phyloP scores from a whole-genome alignment of 2,329 filamentous ascomycete genomes.

The Thielaviopsis euricoi region DNA sequence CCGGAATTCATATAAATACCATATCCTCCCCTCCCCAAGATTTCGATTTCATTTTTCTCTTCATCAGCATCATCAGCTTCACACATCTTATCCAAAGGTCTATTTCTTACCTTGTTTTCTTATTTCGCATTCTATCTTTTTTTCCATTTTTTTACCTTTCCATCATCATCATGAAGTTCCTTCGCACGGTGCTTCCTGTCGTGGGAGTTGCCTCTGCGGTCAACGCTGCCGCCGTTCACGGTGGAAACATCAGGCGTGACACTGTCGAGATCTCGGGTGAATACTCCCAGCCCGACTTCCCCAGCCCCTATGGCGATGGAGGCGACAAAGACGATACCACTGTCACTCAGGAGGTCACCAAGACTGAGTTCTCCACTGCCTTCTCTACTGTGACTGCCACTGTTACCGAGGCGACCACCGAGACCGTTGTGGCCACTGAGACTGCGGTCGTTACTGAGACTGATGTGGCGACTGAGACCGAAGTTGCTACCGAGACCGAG shows the following conservation, averaged over 20 bases:
- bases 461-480: not conserved
- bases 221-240: constrained; percentile 8
- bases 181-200: constrained; percentile 11
- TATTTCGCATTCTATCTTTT: constrained; percentile 4
- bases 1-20: not conserved
- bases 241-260: constrained; percentile 7
- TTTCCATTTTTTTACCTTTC: not conserved
- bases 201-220: constrained; percentile 11
- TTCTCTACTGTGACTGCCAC: not conserved
- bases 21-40: not conserved
- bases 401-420: not conserved
- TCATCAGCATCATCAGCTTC: constrained; percentile 3
- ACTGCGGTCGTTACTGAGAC: not conserved
- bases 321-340: constrained; percentile 4
- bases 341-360: not conserved
- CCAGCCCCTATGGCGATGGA: constrained; percentile 6
- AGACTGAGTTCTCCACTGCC: constrained; percentile 7
- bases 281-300: constrained; percentile 8
- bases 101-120: constrained; percentile 9
- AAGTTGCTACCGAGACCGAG: not conserved
- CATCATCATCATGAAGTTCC: constrained; percentile 11
- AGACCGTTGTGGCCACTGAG: not conserved
- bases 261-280: constrained; percentile 5
- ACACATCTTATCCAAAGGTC: not conserved
- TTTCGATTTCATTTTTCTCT: constrained; percentile 3